Conservation (phyloP, 2,329 filamentous ascomycete species). For the Claviceps maximensis region DNA sequence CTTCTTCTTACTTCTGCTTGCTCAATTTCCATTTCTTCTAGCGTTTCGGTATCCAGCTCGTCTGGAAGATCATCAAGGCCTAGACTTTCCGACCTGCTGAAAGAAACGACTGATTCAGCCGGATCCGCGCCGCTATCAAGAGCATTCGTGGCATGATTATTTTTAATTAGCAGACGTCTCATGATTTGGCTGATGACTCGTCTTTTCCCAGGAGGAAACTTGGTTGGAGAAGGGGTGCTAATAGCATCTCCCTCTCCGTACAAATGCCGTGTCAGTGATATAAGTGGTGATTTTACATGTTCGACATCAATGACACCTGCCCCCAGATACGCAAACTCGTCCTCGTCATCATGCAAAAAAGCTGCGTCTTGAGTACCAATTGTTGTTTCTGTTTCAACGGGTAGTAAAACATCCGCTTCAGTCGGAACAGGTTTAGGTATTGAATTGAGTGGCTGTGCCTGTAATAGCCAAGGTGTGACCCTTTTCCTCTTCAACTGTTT, state of each 20-base stretch:
- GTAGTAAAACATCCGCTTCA: conserved; percentile 2
- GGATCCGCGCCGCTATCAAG: background rate
- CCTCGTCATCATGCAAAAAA: conserved; percentile 11
- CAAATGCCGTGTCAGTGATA: conserved; percentile 12
- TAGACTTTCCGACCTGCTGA: conserved; percentile 23
- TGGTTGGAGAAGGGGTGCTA: conserved; percentile 11
- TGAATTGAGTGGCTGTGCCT: conserved; percentile 3
- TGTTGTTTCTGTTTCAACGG: background rate
- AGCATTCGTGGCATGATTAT: conserved; percentile 8
- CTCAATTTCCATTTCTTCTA: conserved; percentile 44
- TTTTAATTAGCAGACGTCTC: conserved; percentile 25
- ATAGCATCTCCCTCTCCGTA: conserved; percentile 15
- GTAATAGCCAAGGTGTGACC: conserved; percentile 13
- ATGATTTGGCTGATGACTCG: conserved; percentile 29
- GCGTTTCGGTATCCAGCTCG: conserved; percentile 39
- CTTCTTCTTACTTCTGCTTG: conserved; percentile 5
- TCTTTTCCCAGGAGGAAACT: conserved; percentile 29
- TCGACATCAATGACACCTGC: conserved; percentile 14
- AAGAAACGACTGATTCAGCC: conserved; percentile 2
- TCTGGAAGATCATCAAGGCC: conserved; percentile 24
- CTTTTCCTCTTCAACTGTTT: conserved; percentile 18
- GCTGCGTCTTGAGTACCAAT: background rate
- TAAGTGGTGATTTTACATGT: conserved; percentile 12
- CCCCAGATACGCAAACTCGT: conserved; percentile 23
- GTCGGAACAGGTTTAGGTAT: conserved; percentile 3